Percentiles rank a stretch among this genome's conserved stretches.
Conservation (phyloP, 805 yeast genomes). For the Maudiozyma pseudohumilis region DNA sequence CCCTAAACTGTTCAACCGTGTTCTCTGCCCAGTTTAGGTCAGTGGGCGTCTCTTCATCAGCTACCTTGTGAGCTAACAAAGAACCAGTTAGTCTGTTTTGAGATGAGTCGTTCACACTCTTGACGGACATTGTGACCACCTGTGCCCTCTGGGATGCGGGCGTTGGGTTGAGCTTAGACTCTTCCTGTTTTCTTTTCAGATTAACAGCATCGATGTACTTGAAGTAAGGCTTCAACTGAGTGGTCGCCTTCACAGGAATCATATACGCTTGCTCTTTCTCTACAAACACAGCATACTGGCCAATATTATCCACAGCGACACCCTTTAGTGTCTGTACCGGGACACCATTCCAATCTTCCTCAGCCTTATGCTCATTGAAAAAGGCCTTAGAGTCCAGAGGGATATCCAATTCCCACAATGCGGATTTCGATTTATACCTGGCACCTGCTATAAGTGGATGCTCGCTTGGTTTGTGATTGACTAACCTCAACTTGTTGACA, state of each 20-base stretch:
- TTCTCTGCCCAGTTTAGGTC: conserved; percentile 39
- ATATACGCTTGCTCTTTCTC: conserved; percentile 47
- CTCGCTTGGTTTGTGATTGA: conserved; percentile 20
- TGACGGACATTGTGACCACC: conserved; percentile 71
- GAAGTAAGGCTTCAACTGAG: conserved; percentile 77
- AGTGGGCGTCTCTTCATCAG: conserved; percentile 48
- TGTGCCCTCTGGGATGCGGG: conserved; percentile 37
- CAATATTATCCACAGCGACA: conserved; percentile 46
- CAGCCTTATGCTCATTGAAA: conserved; percentile 55
- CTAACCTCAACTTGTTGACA: conserved; percentile 32
- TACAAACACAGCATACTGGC: conserved; percentile 40
- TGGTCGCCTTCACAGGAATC: conserved; percentile 52
- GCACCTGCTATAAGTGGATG: conserved; percentile 35
- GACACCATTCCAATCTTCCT: conserved; percentile 50
- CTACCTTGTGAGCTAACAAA: conserved; percentile 48
- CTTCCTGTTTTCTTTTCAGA: conserved; percentile 36
- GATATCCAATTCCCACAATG: conserved; percentile 61
- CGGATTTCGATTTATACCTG: conserved; percentile 51
- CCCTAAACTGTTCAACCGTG: conserved; percentile 25
- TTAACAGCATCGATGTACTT: conserved; percentile 59
- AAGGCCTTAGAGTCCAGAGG: conserved; percentile 63
- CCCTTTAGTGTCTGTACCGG: conserved; percentile 60
- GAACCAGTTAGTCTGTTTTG: conserved; percentile 63
- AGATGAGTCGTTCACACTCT: conserved; percentile 45
- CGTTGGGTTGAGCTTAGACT: conserved; percentile 32